phyloP scores from a whole-genome alignment of 345 rosid species.

The Hibiscus mutabilis region DNA sequence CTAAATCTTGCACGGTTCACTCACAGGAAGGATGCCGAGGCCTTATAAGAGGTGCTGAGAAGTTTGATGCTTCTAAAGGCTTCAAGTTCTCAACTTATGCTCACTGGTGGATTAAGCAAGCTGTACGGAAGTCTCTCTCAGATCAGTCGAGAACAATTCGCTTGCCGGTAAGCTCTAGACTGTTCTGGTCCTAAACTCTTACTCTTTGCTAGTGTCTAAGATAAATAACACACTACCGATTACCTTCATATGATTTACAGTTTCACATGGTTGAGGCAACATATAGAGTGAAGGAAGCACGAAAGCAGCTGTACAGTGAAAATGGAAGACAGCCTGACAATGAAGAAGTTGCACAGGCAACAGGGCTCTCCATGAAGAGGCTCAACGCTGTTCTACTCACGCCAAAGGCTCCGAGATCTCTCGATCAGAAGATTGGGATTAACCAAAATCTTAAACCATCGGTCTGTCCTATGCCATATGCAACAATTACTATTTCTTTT shows the following conservation, averaged over 20 bases:
- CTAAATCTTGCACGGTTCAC: conserved; percentile 15
- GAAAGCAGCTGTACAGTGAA: conserved; percentile 61
- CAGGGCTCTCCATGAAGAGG: conserved; percentile 88
- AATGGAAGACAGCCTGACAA: conserved; percentile 62
- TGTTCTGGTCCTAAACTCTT: background rate
- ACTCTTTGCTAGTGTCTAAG: background rate
- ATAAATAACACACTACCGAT: background rate
- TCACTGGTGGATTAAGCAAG: conserved; percentile 98
- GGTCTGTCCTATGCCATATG: conserved; percentile 29
- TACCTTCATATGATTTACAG: conserved; percentile 42
- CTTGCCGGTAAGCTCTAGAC: conserved; percentile 55
- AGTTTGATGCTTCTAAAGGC: conserved; percentile 93
- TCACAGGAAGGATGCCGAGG: conserved; percentile 94
- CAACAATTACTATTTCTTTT: background rate
- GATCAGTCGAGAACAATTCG: conserved; percentile 84
- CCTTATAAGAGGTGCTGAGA: conserved; percentile 81
- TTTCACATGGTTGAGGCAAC: conserved; percentile 93
- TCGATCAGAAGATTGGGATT: conserved; percentile 82
- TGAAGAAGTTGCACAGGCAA: conserved; percentile 77
- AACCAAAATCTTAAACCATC: conserved; percentile 79
- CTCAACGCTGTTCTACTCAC: conserved; percentile 63
- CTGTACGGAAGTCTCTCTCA: conserved; percentile 77
- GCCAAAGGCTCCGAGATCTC: conserved; percentile 85
- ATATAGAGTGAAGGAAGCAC: conserved; percentile 82
- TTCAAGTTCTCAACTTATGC: conserved; percentile 97